phyloP scores from a whole-genome alignment of 1,284 basidiomycete genomes.

The Irpex sp. region DNA sequence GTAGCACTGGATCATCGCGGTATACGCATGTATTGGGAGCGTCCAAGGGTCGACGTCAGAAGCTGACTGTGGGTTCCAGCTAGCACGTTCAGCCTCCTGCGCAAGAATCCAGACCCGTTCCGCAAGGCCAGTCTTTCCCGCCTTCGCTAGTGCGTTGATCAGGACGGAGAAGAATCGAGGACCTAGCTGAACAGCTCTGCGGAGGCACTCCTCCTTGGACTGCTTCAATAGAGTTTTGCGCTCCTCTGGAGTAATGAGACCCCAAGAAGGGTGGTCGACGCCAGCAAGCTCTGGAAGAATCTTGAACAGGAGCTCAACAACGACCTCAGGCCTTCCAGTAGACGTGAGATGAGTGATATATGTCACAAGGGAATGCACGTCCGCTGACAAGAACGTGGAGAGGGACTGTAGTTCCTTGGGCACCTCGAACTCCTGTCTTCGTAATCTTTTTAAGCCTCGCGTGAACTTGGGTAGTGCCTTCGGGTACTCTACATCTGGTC shows the following conservation, averaged over 20 bases:
- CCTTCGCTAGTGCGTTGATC: conserved; percentile 58
- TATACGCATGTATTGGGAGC: conserved; percentile 65
- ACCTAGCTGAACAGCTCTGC: conserved; percentile 46
- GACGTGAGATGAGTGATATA: conserved; percentile 52
- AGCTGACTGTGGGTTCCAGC: conserved; percentile 36
- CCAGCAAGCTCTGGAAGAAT: conserved; percentile 53
- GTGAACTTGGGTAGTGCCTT: background rate
- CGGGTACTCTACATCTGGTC: background rate
- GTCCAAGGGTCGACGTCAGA: conserved; percentile 46
- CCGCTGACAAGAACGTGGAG: conserved; percentile 19
- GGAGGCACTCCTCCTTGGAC: conserved; percentile 30
- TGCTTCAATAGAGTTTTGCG: conserved; percentile 18
- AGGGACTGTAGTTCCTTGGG: conserved; percentile 14
- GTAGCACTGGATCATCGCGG: conserved; percentile 66
- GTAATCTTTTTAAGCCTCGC: conserved; percentile 7
- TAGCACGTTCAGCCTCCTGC: conserved; percentile 49
- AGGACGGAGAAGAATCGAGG: conserved; percentile 56
- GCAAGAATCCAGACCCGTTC: conserved; percentile 64
- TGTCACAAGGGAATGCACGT: conserved; percentile 45
- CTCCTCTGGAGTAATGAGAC: conserved; percentile 18
- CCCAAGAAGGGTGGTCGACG: conserved; percentile 37
- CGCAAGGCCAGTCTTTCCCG: conserved; percentile 50
- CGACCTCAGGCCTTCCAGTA: conserved; percentile 42
- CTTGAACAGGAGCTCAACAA: conserved; percentile 42
- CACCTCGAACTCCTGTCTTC: conserved; percentile 11